Percentiles rank a stretch among this genome's conserved stretches.
Conservation (phyloP, 768 basidiomycete genomes). For the Ramaria sp. region DNA sequence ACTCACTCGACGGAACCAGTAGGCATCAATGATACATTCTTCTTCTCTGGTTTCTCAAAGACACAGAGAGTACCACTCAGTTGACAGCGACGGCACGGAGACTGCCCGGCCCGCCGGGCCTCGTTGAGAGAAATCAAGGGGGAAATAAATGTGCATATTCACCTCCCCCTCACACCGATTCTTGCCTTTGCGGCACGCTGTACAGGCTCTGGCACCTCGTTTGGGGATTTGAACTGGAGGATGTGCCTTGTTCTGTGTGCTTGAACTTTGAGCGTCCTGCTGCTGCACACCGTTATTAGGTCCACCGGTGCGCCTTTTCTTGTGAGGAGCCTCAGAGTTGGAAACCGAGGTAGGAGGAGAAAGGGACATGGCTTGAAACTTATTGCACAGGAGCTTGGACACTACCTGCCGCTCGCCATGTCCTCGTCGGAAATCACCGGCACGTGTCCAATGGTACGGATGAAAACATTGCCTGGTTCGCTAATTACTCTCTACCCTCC, state of each 20-base stretch:
- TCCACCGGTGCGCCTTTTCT: conserved; percentile 33
- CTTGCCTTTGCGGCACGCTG: conserved; percentile 83
- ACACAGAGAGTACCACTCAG: conserved; percentile 70
- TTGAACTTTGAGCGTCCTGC: conserved; percentile 11
- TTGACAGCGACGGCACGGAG: conserved; percentile 86
- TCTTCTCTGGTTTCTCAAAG: conserved; percentile 90
- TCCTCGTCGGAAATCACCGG: too few relatives aligned
- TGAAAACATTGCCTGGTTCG: too few relatives aligned
- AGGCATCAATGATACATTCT: conserved; percentile 48
- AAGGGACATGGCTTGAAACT: conserved; percentile 44
- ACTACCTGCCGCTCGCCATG: background rate
- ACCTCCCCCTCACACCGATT: conserved; percentile 93
- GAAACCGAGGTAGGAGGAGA: conserved; percentile 50
- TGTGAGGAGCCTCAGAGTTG: conserved; percentile 45
- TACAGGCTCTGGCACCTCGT: conserved; percentile 83
- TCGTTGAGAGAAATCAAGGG: background rate
- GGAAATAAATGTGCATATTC: conserved; percentile 23
- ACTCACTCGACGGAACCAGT: conserved; percentile 62
- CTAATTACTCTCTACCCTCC: too few relatives aligned
- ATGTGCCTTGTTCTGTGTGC: background rate
- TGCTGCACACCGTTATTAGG: conserved; percentile 16
- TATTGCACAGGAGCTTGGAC: background rate
- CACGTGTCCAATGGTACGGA: too few relatives aligned
- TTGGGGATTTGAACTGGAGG: conserved; percentile 46
- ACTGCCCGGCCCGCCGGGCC: conserved; percentile 25